phyloP scores from a whole-genome alignment of 495 filamentous ascomycete species.

The Ramalina peruviana region DNA sequence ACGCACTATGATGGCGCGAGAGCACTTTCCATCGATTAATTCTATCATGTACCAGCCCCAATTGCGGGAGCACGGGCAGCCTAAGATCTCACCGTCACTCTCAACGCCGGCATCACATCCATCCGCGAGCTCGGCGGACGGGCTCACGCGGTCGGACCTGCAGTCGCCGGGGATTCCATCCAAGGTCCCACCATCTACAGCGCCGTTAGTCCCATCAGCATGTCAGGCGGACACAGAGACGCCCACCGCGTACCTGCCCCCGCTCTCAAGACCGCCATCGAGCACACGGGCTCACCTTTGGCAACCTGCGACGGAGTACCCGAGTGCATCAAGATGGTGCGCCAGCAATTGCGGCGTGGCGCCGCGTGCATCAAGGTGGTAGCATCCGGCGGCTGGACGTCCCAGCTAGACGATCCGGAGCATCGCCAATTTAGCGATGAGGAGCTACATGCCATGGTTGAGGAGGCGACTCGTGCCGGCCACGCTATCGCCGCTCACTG shows the following conservation, averaged over 20 bases:
- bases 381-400: conserved; percentile 34
- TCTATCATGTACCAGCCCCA: conserved; percentile 6
- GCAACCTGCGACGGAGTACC: conserved; percentile 32
- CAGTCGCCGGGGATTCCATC: conserved; percentile 32
- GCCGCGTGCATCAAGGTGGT: conserved; percentile 38
- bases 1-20: conserved; percentile 25
- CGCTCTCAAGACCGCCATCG: conserved; percentile 20
- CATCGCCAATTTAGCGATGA: conserved; percentile 35
- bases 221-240: conserved; percentile 37
- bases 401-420: conserved; percentile 30
- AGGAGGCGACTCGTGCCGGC: conserved; percentile 31
- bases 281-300: conserved; percentile 13
- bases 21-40: neutral
- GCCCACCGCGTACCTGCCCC: conserved; percentile 23
- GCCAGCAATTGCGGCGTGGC: conserved; percentile 34
- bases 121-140: conserved; percentile 34
- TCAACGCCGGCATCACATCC: conserved; percentile 40
- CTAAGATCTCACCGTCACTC: conserved; percentile 24
- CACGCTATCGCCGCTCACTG: conserved; percentile 35
- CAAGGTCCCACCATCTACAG: conserved; percentile 36
- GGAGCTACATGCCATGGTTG: conserved; percentile 34
- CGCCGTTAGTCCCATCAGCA: conserved; percentile 24
- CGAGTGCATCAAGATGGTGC: conserved; percentile 32
- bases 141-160: conserved; percentile 28
- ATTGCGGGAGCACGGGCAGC: conserved; percentile 26